phyloP scores from a whole-genome alignment of 257 asterid species.

The Perilla frutescens region DNA sequence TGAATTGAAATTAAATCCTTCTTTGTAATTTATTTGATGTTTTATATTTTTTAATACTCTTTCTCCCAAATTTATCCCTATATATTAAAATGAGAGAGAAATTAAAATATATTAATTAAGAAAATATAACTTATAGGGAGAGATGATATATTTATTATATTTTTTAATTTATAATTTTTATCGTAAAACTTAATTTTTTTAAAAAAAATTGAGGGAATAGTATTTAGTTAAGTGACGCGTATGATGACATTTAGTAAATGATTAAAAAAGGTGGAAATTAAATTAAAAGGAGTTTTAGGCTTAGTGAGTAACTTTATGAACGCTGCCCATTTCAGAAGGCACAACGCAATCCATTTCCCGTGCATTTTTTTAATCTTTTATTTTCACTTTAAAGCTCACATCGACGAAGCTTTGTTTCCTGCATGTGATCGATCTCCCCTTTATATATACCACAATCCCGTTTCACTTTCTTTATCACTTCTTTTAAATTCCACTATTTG shows the following conservation, averaged over 20 bases:
- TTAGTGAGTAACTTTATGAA: slow-evolving; percentile 23
- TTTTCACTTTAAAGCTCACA: slow-evolving; percentile 41
- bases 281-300: slow-evolving; percentile 27
- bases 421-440: slow-evolving; percentile 47
- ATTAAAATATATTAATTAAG: too few species aligned
- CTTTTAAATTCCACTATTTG: not conserved
- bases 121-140: too few species aligned
- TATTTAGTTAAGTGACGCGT: not conserved
- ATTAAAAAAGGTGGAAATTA: slow-evolving; percentile 7
- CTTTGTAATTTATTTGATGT: too few species aligned
- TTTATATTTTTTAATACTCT: too few species aligned
- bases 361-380: slow-evolving; percentile 33
- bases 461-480: slow-evolving; percentile 3
- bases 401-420: slow-evolving; percentile 7
- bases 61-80: too few species aligned
- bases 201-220: not conserved
- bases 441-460: slow-evolving; percentile 38
- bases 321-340: slow-evolving; percentile 35
- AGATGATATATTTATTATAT: too few species aligned
- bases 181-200: too few species aligned
- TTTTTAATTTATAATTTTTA: too few species aligned
- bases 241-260: slow-evolving; percentile 9
- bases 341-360: slow-evolving; percentile 52
- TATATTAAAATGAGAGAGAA: too few species aligned
- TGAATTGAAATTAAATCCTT: too few species aligned